Evolutionary conservation across 2,329 filamentous ascomycete genomes (phyloP).

Genomic region (Xylaria sp.): DNA sequence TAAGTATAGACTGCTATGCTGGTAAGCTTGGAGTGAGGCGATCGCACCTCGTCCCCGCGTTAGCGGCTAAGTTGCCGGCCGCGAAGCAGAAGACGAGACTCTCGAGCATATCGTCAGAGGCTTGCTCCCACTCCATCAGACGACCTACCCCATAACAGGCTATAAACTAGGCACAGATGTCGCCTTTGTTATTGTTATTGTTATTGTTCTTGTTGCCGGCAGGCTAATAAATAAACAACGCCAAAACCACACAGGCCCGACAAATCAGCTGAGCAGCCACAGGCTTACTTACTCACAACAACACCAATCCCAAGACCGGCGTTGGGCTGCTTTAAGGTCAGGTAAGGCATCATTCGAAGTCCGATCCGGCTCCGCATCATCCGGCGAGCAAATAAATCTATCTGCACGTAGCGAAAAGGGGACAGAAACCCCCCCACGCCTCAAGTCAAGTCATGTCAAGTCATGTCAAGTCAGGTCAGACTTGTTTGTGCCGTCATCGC

Average conservation of each 20-base stretch:
- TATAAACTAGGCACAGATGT: neutral
- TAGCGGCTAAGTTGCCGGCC: neutral
- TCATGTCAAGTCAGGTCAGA: no score
- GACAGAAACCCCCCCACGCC: neutral
- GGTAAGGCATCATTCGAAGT: constrained; percentile 5
- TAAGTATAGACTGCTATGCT: neutral
- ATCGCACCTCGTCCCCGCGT: constrained; percentile 1
- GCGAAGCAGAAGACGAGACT: neutral
- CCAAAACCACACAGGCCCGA: no score
- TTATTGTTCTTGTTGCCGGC: neutral
- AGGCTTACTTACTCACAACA: neutral
- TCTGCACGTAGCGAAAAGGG: constrained; percentile 6
- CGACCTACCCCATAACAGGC: neutral
- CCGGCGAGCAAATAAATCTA: no score
- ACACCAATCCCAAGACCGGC: neutral
- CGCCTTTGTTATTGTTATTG: neutral
- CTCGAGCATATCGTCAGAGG: neutral
- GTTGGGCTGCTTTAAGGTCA: constrained; percentile 11
- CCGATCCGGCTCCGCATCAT: neutral
- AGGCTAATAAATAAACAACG: no score
- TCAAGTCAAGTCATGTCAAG: no score
- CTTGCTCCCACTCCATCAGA: neutral
- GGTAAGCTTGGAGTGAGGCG: neutral
- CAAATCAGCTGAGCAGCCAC: no score
- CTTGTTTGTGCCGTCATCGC: neutral